Evolutionary conservation across 2,329 filamentous ascomycete species (phyloP), one percentile per base, ranked within the genome.

Genomic region (Calonectria pseudoreteaudii): DNA sequence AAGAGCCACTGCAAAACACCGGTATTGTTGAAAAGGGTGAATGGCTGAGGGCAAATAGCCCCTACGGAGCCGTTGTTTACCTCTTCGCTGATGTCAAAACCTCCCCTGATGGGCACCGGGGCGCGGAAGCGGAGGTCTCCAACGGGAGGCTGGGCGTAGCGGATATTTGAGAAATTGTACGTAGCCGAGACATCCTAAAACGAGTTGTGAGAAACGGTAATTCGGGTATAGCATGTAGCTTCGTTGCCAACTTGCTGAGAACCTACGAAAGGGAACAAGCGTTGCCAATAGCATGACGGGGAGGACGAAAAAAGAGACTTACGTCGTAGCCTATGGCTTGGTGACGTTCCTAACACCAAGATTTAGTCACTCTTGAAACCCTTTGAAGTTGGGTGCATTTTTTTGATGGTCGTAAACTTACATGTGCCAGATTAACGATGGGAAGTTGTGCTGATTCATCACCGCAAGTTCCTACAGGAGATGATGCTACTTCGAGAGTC

Each of bases 121-220:
- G 73, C 73, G n/a, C 74, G 74, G 70, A 78, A 80, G 2, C 79
- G 74, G 18, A 80, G 71, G 14, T 74, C 60, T 14, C 68, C 77
- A 2, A 73, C 66, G 6, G 79, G 79, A 9, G 77, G 53, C 20
- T 72, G 71, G 4, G 77, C 79, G 49, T 76, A 80, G 9, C 78
- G 75, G 28, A 80, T 79, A 38, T 81, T 80, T 16, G 75, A 76
- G 67, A 80, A 81, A 47, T 74, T 79, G 65, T 79, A 81, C 13
- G 74, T 50, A 13, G 73, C 58, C 9, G 64, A 53, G 13, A 34
- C 60, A 5, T 58, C 13, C 23, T 50, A 26, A 26, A 14, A 36
- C 13, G 13, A 36, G 3, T 36, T 36, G 13, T 36, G 13, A 14
- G 34, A 8, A 14, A 36, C 13, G 31, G 10, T 31, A 31, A 31